Base-by-base conservation (phyloP, 768 basidiomycete genomes). In the Astraeus odoratus region DNA sequence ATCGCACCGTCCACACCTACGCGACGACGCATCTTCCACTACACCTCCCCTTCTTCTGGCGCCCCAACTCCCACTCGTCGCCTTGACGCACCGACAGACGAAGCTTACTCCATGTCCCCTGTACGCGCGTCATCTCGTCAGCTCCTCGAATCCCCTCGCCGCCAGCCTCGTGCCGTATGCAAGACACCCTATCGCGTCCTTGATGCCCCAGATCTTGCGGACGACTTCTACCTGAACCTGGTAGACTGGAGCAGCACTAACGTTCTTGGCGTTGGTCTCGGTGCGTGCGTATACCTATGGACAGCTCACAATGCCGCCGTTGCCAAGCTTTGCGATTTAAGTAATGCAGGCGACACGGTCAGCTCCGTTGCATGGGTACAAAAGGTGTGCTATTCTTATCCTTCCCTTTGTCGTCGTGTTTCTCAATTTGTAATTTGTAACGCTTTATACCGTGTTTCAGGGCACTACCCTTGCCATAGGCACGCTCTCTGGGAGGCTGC, bases 221-320 rank as follows among this genome's bases (percentile, higher is more conserved):
- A 98, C 60, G 95, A 99, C 63, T 99, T 97, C 65, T 98, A 99
- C 58, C 83, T 99, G 51, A 98, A 98, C 58, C 75, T 98, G 9
- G 93, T 98, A 19, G 94, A 97, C 51, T 98, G 96, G 96, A 90
- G 87, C 2, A 86, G 83, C 43, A 94, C 89, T 4, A 98, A 98
- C 58, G 83, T 97, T 0, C 80, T 98, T 0, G 94, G 88, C 3
- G 96, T 98, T 7, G 95, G 94, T 2, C 74, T 99, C 6, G 89
- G 85, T 3, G 72, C 83, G 0, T 93, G 90, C 50, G 95, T 99
- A 10, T 99, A 99, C 60, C 80, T 97, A 1, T 99, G 96, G 96
- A 88, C 86, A 7, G 96, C 95, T 6, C 84, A 91, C 42, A 96
- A 93, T 46, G 91, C 91, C 18, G 80, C 78, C 5, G 96, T 98